Percentiles rank a stretch among this genome's conserved stretches.
phyloP scores from a whole-genome alignment of 2,329 filamentous ascomycete species.

The Claviceps digitariae region DNA sequence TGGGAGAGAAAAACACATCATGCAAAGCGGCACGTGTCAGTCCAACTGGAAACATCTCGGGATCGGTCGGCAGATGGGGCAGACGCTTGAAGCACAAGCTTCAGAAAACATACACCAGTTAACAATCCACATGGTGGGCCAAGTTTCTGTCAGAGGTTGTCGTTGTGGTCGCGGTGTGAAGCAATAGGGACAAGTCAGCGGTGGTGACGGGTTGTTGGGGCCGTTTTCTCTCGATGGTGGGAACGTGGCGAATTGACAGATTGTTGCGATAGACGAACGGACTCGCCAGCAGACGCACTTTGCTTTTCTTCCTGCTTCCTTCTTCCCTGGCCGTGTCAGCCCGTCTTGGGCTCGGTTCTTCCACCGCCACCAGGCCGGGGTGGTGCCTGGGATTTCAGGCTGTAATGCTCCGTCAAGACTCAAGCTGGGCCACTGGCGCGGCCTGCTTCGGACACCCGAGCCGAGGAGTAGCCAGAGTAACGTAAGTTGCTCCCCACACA shows the following conservation, averaged over 20 bases:
- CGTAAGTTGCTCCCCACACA: neutral
- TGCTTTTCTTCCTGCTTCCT: neutral
- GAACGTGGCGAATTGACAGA: constrained; percentile 4
- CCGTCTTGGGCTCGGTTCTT: neutral
- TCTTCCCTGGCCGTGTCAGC: neutral
- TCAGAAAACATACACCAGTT: constrained; percentile 68
- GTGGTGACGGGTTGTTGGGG: constrained; percentile 7
- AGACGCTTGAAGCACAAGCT: too few species aligned
- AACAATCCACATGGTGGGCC: constrained; percentile 69
- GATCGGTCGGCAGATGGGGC: constrained; percentile 1
- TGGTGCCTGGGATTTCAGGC: constrained; percentile 14
- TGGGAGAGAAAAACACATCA: constrained; percentile 6
- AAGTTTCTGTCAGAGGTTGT: constrained; percentile 2
- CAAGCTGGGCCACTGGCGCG: too few species aligned
- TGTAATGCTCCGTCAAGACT: neutral
- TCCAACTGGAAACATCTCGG: constrained; percentile 5
- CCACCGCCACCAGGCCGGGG: neutral
- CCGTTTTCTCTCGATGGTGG: constrained; percentile 2
- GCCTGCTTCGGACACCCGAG: neutral
- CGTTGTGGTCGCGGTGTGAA: constrained; percentile 7
- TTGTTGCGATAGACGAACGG: constrained; percentile 1
- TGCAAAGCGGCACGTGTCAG: constrained; percentile 19
- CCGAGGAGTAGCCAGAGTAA: neutral
- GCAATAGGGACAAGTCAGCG: constrained; percentile 7
- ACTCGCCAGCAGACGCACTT: neutral